These are phyloP conservation scores for Rhodosporidiobolus odoratus DNA, from an alignment of 768 basidiomycete species.

Conservation along the genomic window DNA sequence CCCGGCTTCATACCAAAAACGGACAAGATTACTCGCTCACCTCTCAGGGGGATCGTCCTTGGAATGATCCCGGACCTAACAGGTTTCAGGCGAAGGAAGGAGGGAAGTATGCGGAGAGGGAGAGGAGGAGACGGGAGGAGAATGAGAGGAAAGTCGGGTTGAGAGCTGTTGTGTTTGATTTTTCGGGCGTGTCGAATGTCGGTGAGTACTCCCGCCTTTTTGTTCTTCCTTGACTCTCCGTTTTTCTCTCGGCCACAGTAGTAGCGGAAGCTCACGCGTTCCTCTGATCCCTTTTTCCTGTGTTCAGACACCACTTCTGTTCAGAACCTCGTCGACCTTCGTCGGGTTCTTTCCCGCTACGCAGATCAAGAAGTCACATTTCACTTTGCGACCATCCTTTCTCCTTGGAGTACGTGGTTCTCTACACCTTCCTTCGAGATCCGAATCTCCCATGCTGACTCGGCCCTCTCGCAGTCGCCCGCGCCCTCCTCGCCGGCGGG, in stretches of 20 bases:
- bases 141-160: constrained; percentile 59
- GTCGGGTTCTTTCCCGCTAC: constrained; percentile 80
- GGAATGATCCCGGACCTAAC: constrained; percentile 63
- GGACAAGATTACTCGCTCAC: constrained; percentile 66
- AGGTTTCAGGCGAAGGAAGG: too few species aligned
- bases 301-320: constrained; percentile 85
- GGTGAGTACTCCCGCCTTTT: too few species aligned
- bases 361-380: constrained; percentile 57
- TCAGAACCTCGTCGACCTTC: constrained; percentile 82
- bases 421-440: background rate
- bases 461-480: constrained; percentile 52
- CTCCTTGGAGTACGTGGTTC: constrained; percentile 63
- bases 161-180: constrained; percentile 86
- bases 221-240: too few species aligned
- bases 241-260: too few species aligned
- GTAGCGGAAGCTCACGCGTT: too few species aligned
- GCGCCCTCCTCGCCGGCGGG: constrained; percentile 78
- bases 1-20: constrained; percentile 62
- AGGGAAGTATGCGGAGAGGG: too few species aligned
- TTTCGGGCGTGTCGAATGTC: constrained; percentile 47
- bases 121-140: constrained; percentile 41
- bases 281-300: constrained; percentile 55
- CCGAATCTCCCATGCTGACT: background rate
- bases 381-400: constrained; percentile 87
- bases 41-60: constrained; percentile 68